Base-by-base conservation (phyloP, 495 filamentous ascomycete genomes). In the Immersiella caudata region DNA sequence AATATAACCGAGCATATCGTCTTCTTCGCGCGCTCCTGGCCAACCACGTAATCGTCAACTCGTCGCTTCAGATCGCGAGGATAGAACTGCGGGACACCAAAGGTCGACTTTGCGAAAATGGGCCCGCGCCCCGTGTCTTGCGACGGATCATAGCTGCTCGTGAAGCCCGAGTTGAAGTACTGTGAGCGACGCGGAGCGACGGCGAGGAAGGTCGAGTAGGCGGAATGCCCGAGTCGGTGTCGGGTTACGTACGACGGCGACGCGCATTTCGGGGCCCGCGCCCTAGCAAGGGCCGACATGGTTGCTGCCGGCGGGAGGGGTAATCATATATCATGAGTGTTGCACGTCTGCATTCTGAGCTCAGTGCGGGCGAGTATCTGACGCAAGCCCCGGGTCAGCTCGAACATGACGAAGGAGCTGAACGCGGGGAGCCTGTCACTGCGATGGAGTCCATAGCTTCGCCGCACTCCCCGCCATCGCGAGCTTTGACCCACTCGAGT, bases 1-100 rank as follows among this genome's bases (percentile, higher is more conserved):
- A 93, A 97, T n/a, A 99, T 91, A 3, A 94, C 93, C 12, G 93
- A 90, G 69, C 92, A 94, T 60, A 97, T 85, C 25, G 93, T 90
- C 76, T 95, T 95, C 84, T 98, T 99, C n/a, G 95, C 92, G 59
- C 92, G 89, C 71, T 96, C 91, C 75, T 99, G 95, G 24, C 96
- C 96, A 6, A 99, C 94, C 7, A 99, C 94, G 76, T 93, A 98
- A 74, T 94, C 90, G 74, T 99, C 96, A 12, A 98, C 87, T 74
- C 97, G 91, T 70, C 92, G 85, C 79, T 98, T 98, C 70, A 99
- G 81, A 66, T 88, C 82, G 66, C 85, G 87, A 3, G 92, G 93
- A n/a, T 93, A 96, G 66, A 96, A 83, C 56, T 85, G 85, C 22
- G 90, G 87, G 11, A 88, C 88, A 61, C 91, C 91, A 70, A 88